These are phyloP conservation scores for Leptographium procerum DNA, from an alignment of 2,329 filamentous ascomycete species.

Conservation along the genomic window DNA sequence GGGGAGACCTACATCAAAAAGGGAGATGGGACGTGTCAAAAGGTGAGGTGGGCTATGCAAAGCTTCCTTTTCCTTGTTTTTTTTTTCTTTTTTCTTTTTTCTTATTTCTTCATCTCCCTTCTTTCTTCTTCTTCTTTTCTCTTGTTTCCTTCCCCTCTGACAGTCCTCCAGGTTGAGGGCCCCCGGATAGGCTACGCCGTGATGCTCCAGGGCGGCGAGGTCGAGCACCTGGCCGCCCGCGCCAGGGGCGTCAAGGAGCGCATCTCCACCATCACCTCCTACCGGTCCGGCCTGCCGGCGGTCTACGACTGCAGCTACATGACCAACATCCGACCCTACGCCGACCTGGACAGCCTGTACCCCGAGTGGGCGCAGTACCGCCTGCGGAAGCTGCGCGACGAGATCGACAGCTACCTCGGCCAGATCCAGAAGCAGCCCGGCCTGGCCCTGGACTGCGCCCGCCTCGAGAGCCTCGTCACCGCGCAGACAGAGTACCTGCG, in stretches of 20 bases:
- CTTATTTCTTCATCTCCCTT: too few relatives aligned
- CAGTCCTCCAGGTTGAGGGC: not conserved
- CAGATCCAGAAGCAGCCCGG: not conserved
- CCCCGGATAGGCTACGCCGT: not conserved
- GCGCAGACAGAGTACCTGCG: not conserved
- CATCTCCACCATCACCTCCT: not conserved
- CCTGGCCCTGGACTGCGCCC: not conserved
- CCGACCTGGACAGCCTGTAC: not conserved
- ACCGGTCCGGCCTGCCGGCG: not conserved
- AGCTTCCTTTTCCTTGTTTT: too few relatives aligned
- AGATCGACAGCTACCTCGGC: not conserved
- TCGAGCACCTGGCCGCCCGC: not conserved
- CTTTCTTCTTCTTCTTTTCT: too few relatives aligned
- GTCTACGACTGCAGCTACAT: not conserved
- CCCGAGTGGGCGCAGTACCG: not conserved
- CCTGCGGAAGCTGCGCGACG: not conserved
- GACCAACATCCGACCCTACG: not conserved
- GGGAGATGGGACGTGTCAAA: not conserved
- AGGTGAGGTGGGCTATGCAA: not conserved
- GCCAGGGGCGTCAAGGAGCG: not conserved
- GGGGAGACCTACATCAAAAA: not conserved
- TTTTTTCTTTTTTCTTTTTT: too few relatives aligned
- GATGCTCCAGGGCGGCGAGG: not conserved
- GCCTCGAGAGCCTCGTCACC: not conserved
- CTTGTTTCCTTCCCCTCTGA: not conserved